Evolutionary conservation across 192 early-diverging fungal genomes (phyloP).

Genomic region (Bifiguratus adelaidae): DNA sequence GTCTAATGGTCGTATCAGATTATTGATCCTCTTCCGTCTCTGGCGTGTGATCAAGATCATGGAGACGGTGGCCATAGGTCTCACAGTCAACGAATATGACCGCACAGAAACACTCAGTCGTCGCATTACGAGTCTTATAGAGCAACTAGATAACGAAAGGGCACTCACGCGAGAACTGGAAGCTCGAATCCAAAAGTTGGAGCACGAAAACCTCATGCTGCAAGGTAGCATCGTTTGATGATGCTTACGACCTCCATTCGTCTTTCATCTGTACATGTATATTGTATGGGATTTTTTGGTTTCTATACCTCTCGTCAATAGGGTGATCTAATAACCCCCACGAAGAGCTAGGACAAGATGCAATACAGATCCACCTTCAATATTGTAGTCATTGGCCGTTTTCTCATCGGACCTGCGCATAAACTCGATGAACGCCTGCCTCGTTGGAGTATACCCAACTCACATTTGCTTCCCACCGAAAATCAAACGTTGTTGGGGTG

Average conservation of each 20-base stretch:
- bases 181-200: neutral
- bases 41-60: conserved; percentile 42
- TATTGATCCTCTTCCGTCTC: conserved; percentile 42
- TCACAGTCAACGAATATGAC: neutral
- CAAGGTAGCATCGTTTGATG: neutral
- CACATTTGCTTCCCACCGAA: conserved; percentile 92
- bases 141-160: neutral
- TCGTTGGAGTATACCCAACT: conserved; percentile 11
- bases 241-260: too few species aligned
- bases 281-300: too few species aligned
- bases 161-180: neutral
- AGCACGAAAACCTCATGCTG: neutral
- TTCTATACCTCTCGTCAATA: too few species aligned
- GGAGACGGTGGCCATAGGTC: conserved; percentile 30
- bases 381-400: conserved; percentile 50
- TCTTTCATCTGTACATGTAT: too few species aligned
- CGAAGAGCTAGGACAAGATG: conserved; percentile 94
- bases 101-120: too few species aligned
- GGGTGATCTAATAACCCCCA: conserved; percentile 62
- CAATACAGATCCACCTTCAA: conserved; percentile 72
- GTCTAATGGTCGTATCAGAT: too few species aligned
- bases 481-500: conserved; percentile 92
- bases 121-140: neutral
- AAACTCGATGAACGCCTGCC: too few species aligned
- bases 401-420: conserved; percentile 68